Conservation (phyloP, 371 early-diverging fungal genomes). For the Mucor piriformis region DNA sequence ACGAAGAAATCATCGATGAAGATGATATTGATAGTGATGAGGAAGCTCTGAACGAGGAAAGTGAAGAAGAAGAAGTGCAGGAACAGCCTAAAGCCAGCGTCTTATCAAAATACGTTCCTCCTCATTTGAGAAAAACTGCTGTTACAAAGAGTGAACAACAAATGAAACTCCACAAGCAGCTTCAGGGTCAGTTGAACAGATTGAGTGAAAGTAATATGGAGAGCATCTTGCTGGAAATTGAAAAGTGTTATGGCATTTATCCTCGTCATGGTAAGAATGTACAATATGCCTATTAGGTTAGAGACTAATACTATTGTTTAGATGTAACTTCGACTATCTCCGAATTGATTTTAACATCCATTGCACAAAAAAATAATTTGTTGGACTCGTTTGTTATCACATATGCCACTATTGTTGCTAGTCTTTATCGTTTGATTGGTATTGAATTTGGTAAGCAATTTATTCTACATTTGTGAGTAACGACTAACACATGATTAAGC, state of each 20-base stretch:
- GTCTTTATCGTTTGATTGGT: constrained; percentile 81
- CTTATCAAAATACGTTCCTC: constrained; percentile 78
- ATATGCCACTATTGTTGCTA: constrained; percentile 85
- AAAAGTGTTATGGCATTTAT: constrained; percentile 77
- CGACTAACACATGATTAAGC: constrained; percentile 36
- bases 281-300: not conserved
- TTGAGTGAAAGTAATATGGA: constrained; percentile 92
- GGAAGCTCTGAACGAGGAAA: constrained; percentile 18
- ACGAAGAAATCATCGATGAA: constrained; percentile 7
- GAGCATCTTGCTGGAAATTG: constrained; percentile 78
- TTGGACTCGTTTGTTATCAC: constrained; percentile 89
- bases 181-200: constrained; percentile 89
- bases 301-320: constrained; percentile 18
- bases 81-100: constrained; percentile 8
- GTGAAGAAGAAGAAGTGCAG: constrained; percentile 2
- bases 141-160: constrained; percentile 62
- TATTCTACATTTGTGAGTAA: not conserved
- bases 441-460: constrained; percentile 74
- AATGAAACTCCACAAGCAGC: constrained; percentile 70
- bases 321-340: constrained; percentile 88
- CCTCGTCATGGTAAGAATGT: constrained; percentile 72
- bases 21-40: constrained; percentile 18
- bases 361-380: constrained; percentile 80
- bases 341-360: constrained; percentile 72
- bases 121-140: constrained; percentile 77